Evolutionary conservation across 2,329 filamentous ascomycete genomes (phyloP).

Genomic region (Botrytis byssoidea): DNA sequence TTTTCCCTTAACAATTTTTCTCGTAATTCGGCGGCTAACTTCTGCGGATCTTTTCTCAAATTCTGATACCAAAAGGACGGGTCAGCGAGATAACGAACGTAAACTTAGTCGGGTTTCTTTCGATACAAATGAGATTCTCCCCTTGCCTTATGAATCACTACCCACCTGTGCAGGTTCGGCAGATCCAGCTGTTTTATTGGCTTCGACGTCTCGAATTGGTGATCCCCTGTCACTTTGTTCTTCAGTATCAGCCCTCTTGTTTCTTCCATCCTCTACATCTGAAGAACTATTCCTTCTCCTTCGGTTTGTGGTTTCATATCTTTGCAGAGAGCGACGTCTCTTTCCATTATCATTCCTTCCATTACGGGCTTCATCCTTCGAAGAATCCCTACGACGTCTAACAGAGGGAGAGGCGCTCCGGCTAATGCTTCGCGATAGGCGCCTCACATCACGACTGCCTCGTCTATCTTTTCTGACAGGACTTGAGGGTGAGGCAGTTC

Average conservation of each 20-base stretch:
- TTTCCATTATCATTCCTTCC: slow-evolving; percentile 36
- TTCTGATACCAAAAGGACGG: slow-evolving; percentile 35
- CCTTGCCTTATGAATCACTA: slow-evolving; percentile 39
- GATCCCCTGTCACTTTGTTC: slow-evolving; percentile 45
- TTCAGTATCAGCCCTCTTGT: slow-evolving; percentile 58
- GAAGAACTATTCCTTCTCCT: slow-evolving; percentile 52
- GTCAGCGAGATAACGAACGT: slow-evolving; percentile 39
- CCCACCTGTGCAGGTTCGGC: slow-evolving; percentile 44
- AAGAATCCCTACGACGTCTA: slow-evolving; percentile 32
- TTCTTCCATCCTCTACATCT: slow-evolving; percentile 46
- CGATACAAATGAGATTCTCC: slow-evolving; percentile 27
- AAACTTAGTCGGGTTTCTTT: slow-evolving; percentile 17
- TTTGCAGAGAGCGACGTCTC: slow-evolving; percentile 38
- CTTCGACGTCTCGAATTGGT: slow-evolving; percentile 29
- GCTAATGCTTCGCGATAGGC: slow-evolving; percentile 40
- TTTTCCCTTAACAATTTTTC: slow-evolving; percentile 53
- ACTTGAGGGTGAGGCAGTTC: slow-evolving; percentile 26
- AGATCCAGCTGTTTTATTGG: slow-evolving; percentile 28
- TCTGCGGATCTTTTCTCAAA: slow-evolving; percentile 42
- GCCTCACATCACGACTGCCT: slow-evolving; percentile 35
- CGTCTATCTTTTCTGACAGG: slow-evolving; percentile 30
- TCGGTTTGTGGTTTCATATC: slow-evolving; percentile 41
- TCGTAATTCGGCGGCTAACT: slow-evolving; percentile 47
- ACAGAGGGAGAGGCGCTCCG: slow-evolving; percentile 38
- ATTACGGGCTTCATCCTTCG: slow-evolving; percentile 31